Evolutionary conservation across 345 rosid genomes (phyloP), one percentile per base, ranked within the genome.

Genomic region (Rhodomyrtus tomentosa): DNA sequence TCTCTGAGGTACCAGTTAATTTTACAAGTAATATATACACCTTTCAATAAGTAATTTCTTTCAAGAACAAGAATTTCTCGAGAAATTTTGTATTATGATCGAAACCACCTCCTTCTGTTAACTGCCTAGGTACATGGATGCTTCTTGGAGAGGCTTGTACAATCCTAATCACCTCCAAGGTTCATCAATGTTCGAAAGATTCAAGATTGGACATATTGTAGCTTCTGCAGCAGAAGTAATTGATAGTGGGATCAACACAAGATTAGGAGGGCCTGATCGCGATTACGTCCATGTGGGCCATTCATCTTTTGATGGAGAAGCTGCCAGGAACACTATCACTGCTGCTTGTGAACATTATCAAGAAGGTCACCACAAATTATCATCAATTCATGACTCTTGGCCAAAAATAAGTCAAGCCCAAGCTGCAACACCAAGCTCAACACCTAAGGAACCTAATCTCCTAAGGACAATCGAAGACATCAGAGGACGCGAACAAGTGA

Each of bases 1-100:
- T 88, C 89, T 81, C 84, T 91, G 4, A 88, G 85, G 88, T 90
- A 82, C 50, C 25, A 16, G 50, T 32, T 14, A 45, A 50, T 49
- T 59, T 54, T 21, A 12, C 79, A 9, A 68, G 25, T 32, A 32
- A 68, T 50, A 45, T 6, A 0, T 24, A 24, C 32, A 48, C 20
- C 38, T 29, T 45, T 25, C 50, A 80, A 25, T 24, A 16, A 80
- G 53, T 48, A 48, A 25, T 80, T 48, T 45, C 54, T 45, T 48
- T 45, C 9, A 48, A 10, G 50, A 45, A 80, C 54, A 45, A 45
- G 29, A 80, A 50, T 80, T 80, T 25, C 36, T 80, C 3, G 36
- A 48, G 36, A 48, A 6, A 50, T 24, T 24, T 80, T 80, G 3
- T 80, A 15, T 48, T 45, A n/a, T 11, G 22, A 80, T 24, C 54